Base-by-base conservation (phyloP, 1,284 basidiomycete genomes). In the Rhodofomes roseus region DNA sequence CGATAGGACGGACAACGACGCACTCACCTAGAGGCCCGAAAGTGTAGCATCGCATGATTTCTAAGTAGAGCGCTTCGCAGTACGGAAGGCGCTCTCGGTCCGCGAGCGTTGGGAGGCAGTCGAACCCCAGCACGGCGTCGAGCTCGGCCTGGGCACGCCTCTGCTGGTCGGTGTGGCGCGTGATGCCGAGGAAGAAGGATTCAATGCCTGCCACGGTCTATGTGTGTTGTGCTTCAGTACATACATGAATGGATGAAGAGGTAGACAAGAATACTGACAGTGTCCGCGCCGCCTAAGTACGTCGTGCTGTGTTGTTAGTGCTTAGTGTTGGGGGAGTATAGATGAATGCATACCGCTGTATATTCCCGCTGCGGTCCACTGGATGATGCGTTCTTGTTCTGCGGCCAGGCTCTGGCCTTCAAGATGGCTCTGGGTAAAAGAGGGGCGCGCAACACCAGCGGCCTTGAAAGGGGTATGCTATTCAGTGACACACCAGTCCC, bases 21-120 rank as follows among this genome's bases (percentile, higher is more conserved):
- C 31, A 34, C 31, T 34, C 29, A 71, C 70, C 68, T n/a, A 72
- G 50, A 1, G 70, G 70, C 16, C 63, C 62, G 5, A 71, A 62
- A 1, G 70, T 68, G 54, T 69, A 63, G 68, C 70, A 73, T 4
- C 73, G 66, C 44, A 70, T 61, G 7, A 70, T 65, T 56, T 75
- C 74, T 41, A 63, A 65, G 55, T 63, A 61, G 18, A 75, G 43
- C 2, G 73, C 71, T 34, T 71, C 62, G 50, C 73, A 44, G 58
- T 71, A 76, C 1, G 73, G 73, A 16, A 76, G 65, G 20, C 62
- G 59, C 0, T 65, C 64, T 2, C 71, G 68, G 59, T 76, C 74
- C 12, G 62, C 63, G 31, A 69, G 64, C 2, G 61, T 66, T 22
- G 74, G 74, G 14, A 74, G 63, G 12, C 70, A 63, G 8, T 69